These are phyloP conservation scores for Eimeria acervulina DNA, from an alignment of 169 alveolate species.

Conservation along the genomic window DNA sequence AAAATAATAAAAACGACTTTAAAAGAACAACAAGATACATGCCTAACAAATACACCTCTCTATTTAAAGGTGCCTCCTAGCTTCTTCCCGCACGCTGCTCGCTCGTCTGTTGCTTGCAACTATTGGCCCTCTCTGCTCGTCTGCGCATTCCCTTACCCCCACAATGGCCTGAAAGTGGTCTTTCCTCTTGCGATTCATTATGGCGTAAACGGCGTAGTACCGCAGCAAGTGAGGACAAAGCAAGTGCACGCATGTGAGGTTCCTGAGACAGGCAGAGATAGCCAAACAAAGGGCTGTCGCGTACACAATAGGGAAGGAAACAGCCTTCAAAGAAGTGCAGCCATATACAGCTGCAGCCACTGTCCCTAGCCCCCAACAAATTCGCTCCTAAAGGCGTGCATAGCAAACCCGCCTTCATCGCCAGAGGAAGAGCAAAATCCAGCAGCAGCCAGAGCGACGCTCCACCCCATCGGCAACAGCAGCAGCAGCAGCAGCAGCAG, in stretches of 20 bases:
- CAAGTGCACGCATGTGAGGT: conserved; percentile 72
- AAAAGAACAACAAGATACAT: not conserved
- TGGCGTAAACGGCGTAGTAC: conserved; percentile 83
- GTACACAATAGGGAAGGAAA: not conserved
- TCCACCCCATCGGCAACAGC: not conserved
- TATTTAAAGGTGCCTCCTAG: not conserved
- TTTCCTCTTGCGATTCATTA: conserved; percentile 81
- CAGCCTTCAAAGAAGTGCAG: not conserved
- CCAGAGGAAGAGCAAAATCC: not conserved
- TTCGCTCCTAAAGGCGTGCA: not conserved
- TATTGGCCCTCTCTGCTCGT: not conserved
- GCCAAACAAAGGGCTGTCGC: not conserved
- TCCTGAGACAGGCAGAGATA: conserved; percentile 47
- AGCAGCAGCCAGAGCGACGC: not conserved
- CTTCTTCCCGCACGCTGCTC: not conserved
- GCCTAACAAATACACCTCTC: not conserved
- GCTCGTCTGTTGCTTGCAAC: not conserved
- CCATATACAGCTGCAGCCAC: not conserved
- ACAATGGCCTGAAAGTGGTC: conserved; percentile 83
- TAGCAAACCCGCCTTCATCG: not conserved
- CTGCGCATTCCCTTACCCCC: conserved; percentile 57
- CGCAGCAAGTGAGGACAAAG: conserved; percentile 84
- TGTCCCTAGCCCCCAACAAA: not conserved
- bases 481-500: not conserved
- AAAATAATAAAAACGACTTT: not conserved